Percentiles rank a stretch among this genome's conserved stretches.
phyloP scores from a whole-genome alignment of 768 basidiomycete species.

The Tephrocybe sp. region DNA sequence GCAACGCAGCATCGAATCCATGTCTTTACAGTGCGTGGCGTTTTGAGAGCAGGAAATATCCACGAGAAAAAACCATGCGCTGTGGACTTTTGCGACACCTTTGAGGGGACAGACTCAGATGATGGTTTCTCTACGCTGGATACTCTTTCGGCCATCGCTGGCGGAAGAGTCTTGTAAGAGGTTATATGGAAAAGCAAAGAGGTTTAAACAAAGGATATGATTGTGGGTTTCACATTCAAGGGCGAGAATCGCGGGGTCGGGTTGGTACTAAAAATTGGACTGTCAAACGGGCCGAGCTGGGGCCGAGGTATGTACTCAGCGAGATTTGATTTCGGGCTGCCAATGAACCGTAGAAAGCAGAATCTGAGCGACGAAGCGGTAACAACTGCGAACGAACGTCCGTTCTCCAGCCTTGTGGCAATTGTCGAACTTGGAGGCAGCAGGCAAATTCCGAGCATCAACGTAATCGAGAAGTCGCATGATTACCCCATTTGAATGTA shows the following conservation, averaged over 20 bases:
- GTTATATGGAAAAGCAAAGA: background rate
- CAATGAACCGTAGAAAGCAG: too few species aligned
- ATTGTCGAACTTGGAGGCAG: too few species aligned
- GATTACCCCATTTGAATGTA: too few species aligned
- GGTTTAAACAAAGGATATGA: background rate
- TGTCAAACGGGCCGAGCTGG: background rate
- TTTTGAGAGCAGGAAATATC: slow-evolving; percentile 32
- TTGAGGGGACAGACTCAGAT: background rate
- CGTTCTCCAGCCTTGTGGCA: too few species aligned
- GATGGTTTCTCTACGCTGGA: slow-evolving; percentile 2
- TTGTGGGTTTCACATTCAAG: background rate
- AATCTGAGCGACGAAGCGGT: too few species aligned
- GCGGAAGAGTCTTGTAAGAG: background rate
- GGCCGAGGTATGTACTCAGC: background rate
- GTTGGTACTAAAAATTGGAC: background rate
- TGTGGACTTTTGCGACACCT: background rate
- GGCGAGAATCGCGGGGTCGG: background rate
- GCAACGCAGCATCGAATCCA: slow-evolving; percentile 38
- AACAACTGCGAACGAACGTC: too few species aligned
- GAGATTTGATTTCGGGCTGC: background rate
- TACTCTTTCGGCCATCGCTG: slow-evolving; percentile 13
- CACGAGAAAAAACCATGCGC: slow-evolving; percentile 28
- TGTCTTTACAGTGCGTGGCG: slow-evolving; percentile 37
- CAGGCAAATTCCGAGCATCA: too few species aligned
- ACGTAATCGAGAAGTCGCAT: too few species aligned